Base-by-base conservation (phyloP, 1,284 basidiomycete genomes). In the Papiliotrema nemorosa region DNA sequence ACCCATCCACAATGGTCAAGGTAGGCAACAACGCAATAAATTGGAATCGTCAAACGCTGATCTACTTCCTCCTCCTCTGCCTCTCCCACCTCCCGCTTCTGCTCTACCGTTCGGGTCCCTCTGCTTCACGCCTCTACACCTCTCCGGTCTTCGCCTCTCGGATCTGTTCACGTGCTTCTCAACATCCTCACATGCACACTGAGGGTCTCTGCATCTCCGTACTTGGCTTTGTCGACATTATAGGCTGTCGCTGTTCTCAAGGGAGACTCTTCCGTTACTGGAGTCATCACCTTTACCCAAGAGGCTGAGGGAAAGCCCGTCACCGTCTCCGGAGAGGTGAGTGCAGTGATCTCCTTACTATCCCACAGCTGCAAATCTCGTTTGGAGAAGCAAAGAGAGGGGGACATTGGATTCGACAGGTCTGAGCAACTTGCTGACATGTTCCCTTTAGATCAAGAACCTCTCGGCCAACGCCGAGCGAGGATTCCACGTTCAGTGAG, bases 401-500 rank as follows among this genome's bases (percentile, higher is more conserved):
- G n/a, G n/a, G n/a, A n/a, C n/a, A n/a, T n/a, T n/a, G n/a, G n/a
- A n/a, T n/a, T n/a, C n/a, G n/a, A n/a, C n/a, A n/a, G n/a, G n/a
- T n/a, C n/a, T n/a, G n/a, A n/a, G n/a, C n/a, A n/a, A n/a, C n/a
- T n/a, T n/a, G 24, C 45, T 48, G n/a, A 47, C 25, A 22, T 1
- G 20, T n/a, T n/a, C n/a, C n/a, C n/a, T n/a, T n/a, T 50, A 81
- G 53, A 76, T 89, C 60, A 77, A 76, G 58, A 80, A 80, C 58
- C 78, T 88, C 42, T 79, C 82, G 59, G 76, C 83, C 14, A 78
- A 79, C 48, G 78, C 83, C 20, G 69, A 79, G 58, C 80, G 83
- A 37, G 88, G 87, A 2, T 87, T 88, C 77, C 88, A 89, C 71
- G 75, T 89, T 57, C 86, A 89, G 86, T 86, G 55, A 49, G 84